Base-by-base conservation (phyloP, 2,329 filamentous ascomycete species). In the Sporothrix curviconia region DNA sequence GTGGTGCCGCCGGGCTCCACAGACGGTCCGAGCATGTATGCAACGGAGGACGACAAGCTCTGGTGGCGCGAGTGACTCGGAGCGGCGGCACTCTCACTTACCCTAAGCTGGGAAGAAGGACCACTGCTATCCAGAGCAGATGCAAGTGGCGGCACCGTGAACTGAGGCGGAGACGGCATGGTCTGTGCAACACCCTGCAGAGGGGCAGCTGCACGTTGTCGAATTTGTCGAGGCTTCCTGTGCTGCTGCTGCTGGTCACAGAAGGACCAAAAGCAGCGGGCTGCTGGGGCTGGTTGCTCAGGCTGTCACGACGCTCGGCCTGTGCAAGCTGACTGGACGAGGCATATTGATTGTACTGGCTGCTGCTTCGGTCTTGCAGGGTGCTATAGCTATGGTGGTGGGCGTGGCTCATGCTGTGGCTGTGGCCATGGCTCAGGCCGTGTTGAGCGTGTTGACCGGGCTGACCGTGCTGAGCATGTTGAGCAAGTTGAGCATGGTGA, bases 191-290 rank as follows among this genome's bases (percentile, higher is more conserved):
- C 8, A 22, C 19, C n/a, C 15, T 61, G 59, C 44, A 61, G 44
- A 58, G 60, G 3, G 60, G 56, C 17, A 60, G 47, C 55, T 57
- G 59, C 12, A 60, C 54, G 17, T 24, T 56, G n/a, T 59, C 57
- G n/a, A 54, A 56, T 17, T 55, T 57, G 7, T 56, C 58, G 8
- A 25, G 3, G 30, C 6, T 17, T 32, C 28, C 19, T 17, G 14
- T 2, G 15, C 44, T n/a, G 22, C 7, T 3, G 22, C 42, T n/a
- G n/a, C n/a, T n/a, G n/a, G n/a, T n/a, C n/a, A 15, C 25, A 7
- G 12, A 19, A n/a, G 37, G 37, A 11, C 11, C 49, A 28, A 37
- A 19, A 4, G 53, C 34, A 7, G 34, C 24, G 8, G 19, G 8
- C 11, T 44, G 42, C 19, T 28, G 34, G 4, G 40, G 47, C 49